Evolutionary conservation across 2,329 filamentous ascomycete genomes (phyloP).

Genomic region (Fusarium citri): DNA sequence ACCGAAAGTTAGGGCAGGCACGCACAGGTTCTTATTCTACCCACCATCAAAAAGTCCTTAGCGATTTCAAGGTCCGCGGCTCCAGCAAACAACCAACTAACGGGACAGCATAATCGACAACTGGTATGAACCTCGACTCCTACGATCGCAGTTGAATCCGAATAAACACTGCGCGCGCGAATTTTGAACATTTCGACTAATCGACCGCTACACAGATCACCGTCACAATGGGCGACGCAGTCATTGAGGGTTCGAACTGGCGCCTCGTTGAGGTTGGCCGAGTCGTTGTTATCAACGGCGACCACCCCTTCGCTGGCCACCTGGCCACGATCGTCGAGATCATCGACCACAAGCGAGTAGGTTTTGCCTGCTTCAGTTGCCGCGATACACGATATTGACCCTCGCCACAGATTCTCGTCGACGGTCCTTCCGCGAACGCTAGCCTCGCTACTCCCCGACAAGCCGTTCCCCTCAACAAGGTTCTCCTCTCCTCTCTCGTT

Average conservation of each 20-base stretch:
- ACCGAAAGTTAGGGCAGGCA: slow-evolving; percentile 51
- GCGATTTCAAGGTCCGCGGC: slow-evolving; percentile 53
- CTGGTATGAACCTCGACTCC: slow-evolving; percentile 53
- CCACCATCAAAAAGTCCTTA: slow-evolving; percentile 57
- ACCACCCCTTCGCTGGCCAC: slow-evolving; percentile 83
- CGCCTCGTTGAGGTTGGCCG: slow-evolving; percentile 99
- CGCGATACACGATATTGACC: slow-evolving; percentile 43
- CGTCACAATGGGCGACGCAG: slow-evolving; percentile 84
- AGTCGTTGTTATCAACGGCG: slow-evolving; percentile 87
- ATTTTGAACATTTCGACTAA: slow-evolving; percentile 50
- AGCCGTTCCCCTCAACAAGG: slow-evolving; percentile 81
- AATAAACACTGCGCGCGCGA: slow-evolving; percentile 42
- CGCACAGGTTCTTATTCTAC: slow-evolving; percentile 55
- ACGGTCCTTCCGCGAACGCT: slow-evolving; percentile 88
- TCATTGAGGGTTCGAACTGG: slow-evolving; percentile 86
- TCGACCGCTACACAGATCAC: slow-evolving; percentile 60
- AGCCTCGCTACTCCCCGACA: slow-evolving; percentile 87
- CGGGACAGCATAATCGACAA: slow-evolving; percentile 55
- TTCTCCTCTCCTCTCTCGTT: slow-evolving; percentile 90
- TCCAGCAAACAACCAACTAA: slow-evolving; percentile 54
- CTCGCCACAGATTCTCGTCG: slow-evolving; percentile 82
- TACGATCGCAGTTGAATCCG: slow-evolving; percentile 43
- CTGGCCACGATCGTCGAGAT: slow-evolving; percentile 98
- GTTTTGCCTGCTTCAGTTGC: slow-evolving; percentile 57
- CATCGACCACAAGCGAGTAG: slow-evolving; percentile 99